phyloP scores from a whole-genome alignment of 2,329 filamentous ascomycete species.

The Diplodia seriata region DNA sequence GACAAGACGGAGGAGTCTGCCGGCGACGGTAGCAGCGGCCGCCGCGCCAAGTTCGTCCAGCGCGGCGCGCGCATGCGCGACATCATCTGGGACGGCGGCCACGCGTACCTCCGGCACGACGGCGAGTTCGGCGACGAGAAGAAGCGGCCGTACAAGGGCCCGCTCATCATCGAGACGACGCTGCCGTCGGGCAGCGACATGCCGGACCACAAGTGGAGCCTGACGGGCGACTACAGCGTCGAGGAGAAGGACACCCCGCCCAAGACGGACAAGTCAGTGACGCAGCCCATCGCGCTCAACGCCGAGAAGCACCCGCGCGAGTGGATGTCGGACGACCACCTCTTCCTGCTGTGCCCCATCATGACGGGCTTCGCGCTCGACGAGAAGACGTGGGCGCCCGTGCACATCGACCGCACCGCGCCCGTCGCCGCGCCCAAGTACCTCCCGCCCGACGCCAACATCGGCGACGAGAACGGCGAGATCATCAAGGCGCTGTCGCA shows the following conservation, averaged over 20 bases:
- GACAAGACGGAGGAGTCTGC: neutral
- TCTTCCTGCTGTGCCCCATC: constrained; percentile 21
- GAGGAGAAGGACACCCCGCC: neutral
- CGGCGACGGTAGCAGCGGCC: neutral
- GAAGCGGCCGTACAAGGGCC: constrained; percentile 14
- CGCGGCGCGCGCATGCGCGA: constrained; percentile 1
- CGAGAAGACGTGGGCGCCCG: constrained; percentile 15
- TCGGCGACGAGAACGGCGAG: constrained; percentile 15
- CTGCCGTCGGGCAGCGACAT: neutral
- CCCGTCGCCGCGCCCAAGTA: neutral
- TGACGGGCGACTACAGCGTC: constrained; percentile 1
- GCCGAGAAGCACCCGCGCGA: neutral
- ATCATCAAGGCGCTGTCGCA: constrained; percentile 26
- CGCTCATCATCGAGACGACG: constrained; percentile 7
- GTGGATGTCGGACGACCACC: constrained; percentile 3
- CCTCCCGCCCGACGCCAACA: constrained; percentile 14
- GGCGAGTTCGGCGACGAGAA: constrained; percentile 8
- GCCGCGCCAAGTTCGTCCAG: neutral
- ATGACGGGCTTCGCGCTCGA: constrained; percentile 20
- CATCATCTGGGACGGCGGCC: constrained; percentile 20
- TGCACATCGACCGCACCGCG: constrained; percentile 19
- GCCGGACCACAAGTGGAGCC: constrained; percentile 21
- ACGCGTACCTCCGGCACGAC: constrained; percentile 12
- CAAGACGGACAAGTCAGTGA: too few species aligned
- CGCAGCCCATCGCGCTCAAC: neutral